phyloP scores from a whole-genome alignment of 805 yeast genomes.

The Debaryomyces castellii region DNA sequence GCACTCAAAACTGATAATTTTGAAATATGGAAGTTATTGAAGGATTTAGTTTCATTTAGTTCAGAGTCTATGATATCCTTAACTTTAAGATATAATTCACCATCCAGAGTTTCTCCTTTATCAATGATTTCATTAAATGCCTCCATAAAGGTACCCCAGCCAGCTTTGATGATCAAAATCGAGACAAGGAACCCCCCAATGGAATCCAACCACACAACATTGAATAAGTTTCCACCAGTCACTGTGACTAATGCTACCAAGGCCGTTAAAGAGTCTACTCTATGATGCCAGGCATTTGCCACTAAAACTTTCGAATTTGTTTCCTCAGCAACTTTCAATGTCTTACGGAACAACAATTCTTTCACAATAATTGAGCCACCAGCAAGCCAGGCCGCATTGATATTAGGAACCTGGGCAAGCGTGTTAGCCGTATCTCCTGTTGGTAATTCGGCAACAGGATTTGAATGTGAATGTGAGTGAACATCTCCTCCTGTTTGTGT shows the following conservation, averaged over 20 bases:
- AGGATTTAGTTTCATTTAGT: constrained; percentile 21
- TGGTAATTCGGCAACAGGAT: constrained; percentile 10
- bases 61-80: constrained; percentile 38
- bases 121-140: constrained; percentile 81
- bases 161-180: constrained; percentile 77
- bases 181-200: constrained; percentile 91
- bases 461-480: constrained; percentile 5
- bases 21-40: constrained; percentile 29
- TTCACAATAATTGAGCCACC: constrained; percentile 82
- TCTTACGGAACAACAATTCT: constrained; percentile 84
- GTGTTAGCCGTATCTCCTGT: constrained; percentile 23
- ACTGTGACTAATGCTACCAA: constrained; percentile 88
- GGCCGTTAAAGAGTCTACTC: constrained; percentile 91
- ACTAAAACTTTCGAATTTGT: constrained; percentile 85
- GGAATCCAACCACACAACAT: constrained; percentile 84
- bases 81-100: constrained; percentile 47
- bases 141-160: constrained; percentile 66
- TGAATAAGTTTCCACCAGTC: constrained; percentile 75
- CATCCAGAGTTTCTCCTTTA: constrained; percentile 54
- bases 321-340: constrained; percentile 73
- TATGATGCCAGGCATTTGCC: constrained; percentile 99
- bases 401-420: constrained; percentile 39
- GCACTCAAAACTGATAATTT: constrained; percentile 51
- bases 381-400: constrained; percentile 97
- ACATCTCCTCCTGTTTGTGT: constrained; percentile 14